Conservation (phyloP, 2,329 filamentous ascomycete genomes). For the Blumeria hordei region DNA sequence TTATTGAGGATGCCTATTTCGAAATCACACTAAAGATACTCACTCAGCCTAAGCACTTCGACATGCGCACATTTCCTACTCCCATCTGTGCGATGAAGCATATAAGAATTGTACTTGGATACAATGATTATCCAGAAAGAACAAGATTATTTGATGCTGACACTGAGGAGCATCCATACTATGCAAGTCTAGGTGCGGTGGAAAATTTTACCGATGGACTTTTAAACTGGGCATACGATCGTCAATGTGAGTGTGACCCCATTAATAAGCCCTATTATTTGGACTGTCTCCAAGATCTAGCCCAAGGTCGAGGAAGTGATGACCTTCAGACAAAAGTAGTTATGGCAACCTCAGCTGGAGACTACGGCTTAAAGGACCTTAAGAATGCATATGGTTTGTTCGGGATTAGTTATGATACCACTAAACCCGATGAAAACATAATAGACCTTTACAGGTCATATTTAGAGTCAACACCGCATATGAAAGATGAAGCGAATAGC, state of each 20-base stretch:
- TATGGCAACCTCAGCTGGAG: slow-evolving; percentile 31
- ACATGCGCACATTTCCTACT: slow-evolving; percentile 1
- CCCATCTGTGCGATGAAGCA: slow-evolving; percentile 8
- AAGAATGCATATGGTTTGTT: slow-evolving; percentile 33
- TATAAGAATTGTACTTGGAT: slow-evolving; percentile 12
- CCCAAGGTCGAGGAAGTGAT: slow-evolving; percentile 24
- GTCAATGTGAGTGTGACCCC: slow-evolving; percentile 31
- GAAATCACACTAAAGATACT: slow-evolving; percentile 21
- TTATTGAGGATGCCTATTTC: slow-evolving; percentile 33
- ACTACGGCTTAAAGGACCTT: slow-evolving; percentile 31
- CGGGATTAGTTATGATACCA: slow-evolving; percentile 23
- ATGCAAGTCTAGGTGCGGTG: slow-evolving; percentile 36
- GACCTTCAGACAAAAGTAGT: slow-evolving; percentile 31
- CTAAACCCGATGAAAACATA: slow-evolving; percentile 30
- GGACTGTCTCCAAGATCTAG: slow-evolving; percentile 37
- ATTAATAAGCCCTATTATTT: slow-evolving; percentile 33
- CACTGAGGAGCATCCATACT: slow-evolving; percentile 21
- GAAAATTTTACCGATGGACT: slow-evolving; percentile 36
- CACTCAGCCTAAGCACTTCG: not conserved
- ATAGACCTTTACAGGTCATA: slow-evolving; percentile 35
- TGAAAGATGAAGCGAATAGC: slow-evolving; percentile 30
- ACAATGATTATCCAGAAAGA: slow-evolving; percentile 10
- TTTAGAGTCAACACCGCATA: slow-evolving; percentile 26
- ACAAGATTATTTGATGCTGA: slow-evolving; percentile 12
- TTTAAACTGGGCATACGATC: slow-evolving; percentile 36